phyloP scores from a whole-genome alignment of 768 basidiomycete genomes.

The Steccherinum ochraceum region DNA sequence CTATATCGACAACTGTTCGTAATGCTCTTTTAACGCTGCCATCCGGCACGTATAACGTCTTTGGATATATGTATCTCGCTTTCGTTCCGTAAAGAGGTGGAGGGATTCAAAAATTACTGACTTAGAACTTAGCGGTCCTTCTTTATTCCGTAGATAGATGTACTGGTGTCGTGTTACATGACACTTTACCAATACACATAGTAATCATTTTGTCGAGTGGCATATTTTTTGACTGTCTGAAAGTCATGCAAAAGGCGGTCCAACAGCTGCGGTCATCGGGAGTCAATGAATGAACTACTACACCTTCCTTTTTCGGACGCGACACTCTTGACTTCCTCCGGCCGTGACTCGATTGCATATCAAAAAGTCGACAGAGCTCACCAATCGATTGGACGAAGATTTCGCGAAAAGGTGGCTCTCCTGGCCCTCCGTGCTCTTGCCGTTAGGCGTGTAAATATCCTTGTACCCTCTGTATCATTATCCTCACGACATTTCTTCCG shows the following conservation, averaged over 20 bases:
- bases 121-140: too few species aligned
- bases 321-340: too few species aligned
- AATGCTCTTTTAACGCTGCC: not conserved
- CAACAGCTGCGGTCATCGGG: too few species aligned
- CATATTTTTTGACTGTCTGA: too few species aligned
- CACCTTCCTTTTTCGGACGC: not conserved
- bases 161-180: too few species aligned
- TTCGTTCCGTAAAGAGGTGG: too few species aligned
- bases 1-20: not conserved
- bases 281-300: not conserved
- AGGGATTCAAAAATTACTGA: too few species aligned
- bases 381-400: not conserved
- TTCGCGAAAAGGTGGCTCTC: not conserved
- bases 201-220: too few species aligned
- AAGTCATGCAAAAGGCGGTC: not conserved
- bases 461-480: conserved; percentile 1
- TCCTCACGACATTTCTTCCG: not conserved
- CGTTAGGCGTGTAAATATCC: conserved; percentile 1
- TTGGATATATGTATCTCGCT: too few species aligned
- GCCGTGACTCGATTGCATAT: not conserved
- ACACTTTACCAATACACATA: too few species aligned
- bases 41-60: too few species aligned
- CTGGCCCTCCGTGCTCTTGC: not conserved
- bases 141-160: too few species aligned
- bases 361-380: not conserved